These are phyloP conservation scores for Drechslera avenae DNA, from an alignment of 2,329 filamentous ascomycete genomes.

Conservation along the genomic window DNA sequence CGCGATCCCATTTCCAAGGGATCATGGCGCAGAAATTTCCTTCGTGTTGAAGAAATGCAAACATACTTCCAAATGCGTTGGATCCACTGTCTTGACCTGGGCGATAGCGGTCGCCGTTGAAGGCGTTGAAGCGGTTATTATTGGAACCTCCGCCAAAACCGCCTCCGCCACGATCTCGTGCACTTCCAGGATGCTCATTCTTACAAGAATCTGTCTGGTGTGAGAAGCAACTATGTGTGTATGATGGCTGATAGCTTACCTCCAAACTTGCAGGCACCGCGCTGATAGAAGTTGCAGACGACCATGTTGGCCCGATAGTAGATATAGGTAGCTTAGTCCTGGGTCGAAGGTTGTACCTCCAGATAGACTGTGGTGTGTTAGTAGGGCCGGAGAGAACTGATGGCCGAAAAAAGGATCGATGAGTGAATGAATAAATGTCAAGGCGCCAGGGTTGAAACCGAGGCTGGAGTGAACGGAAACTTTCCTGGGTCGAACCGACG, in stretches of 20 bases:
- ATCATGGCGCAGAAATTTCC: not conserved
- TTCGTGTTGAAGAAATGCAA: not conserved
- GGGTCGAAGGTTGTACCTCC: not conserved
- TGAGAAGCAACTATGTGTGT: constrained; percentile 10
- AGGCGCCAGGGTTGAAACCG: constrained; percentile 6
- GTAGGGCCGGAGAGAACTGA: constrained; percentile 12
- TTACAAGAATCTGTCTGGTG: constrained; percentile 60
- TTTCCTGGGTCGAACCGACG: constrained; percentile 20
- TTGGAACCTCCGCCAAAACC: constrained; percentile 32
- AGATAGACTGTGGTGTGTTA: constrained; percentile 21
- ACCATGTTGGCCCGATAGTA: constrained; percentile 38
- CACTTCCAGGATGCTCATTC: constrained; percentile 62
- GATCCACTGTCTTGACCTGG: constrained; percentile 35
- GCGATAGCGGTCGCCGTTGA: constrained; percentile 42
- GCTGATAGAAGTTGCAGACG: constrained; percentile 68
- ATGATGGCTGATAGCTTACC: constrained; percentile 51
- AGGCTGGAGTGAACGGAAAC: constrained; percentile 18
- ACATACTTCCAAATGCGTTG: constrained; percentile 49
- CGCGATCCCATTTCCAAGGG: not conserved
- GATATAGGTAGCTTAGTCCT: not conserved
- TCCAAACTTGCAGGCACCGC: constrained; percentile 69
- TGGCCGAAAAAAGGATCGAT: constrained; percentile 5
- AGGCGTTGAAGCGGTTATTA: constrained; percentile 62
- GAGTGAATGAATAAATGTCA: constrained; percentile 12
- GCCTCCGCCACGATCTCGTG: constrained; percentile 35